Base-by-base conservation (phyloP, 345 rosid genomes). In the Eucalyptus cloeziana region DNA sequence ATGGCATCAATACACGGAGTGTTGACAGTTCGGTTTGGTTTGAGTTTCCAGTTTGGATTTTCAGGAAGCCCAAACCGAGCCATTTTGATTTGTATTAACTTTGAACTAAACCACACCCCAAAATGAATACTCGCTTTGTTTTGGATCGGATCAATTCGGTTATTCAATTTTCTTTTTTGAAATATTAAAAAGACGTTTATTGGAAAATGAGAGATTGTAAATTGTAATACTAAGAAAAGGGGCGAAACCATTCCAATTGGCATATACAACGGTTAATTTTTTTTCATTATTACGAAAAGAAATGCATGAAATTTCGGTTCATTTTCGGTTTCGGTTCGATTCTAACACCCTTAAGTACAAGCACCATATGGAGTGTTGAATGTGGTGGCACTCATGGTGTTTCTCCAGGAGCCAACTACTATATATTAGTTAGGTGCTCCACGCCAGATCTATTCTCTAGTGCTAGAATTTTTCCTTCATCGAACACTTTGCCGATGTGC, bases 271-370 rank as follows among this genome's bases (percentile, higher is more conserved):
- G 12, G 3, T 21, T 56, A 2, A 37, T 4, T 56, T 21, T 56
- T 56, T 52, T 52, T 52, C 52, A 56, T 56, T 56, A 56, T 22
- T 22, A 22, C 4, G 24, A 52, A 52, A 52, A 19, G 4, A 56
- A 24, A 56, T 56, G 12, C 6, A 22, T 0, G 27, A 56, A 56
- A 56, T 4, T 56, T 56, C 0, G 56, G 19, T 52, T 7, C 4
- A 52, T 0, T 52, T 52, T 4, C 4, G 1, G 7, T 52, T 51
- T 51, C 12, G 3, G 2, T 54, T 54, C 1, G 12, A 10, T 56
- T 4, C 0, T 49, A 1, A 49, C 50, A 49, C 50, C 50, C 50
- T 13, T 4, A 49, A 49, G 5, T 49, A 60, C 13, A 11, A 56
- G 25, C 62, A 24, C 13, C 12, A 24, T 56, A 24, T 49, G 50